These are phyloP conservation scores for Paracoccidioides brasiliensis DNA, from an alignment of 2,329 filamentous ascomycete species.

Conservation along the genomic window DNA sequence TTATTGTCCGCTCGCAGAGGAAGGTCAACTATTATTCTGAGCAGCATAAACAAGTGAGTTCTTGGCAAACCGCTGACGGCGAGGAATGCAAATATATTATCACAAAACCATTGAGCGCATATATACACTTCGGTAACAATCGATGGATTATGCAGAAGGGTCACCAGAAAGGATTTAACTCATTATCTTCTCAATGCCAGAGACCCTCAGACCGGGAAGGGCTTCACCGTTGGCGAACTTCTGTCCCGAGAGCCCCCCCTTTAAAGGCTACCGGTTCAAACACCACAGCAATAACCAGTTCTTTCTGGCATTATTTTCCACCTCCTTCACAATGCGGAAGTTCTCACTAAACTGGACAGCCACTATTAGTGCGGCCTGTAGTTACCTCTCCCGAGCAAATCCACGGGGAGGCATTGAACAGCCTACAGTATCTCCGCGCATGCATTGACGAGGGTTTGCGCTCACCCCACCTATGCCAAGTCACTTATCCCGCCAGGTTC, in stretches of 20 bases:
- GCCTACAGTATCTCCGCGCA: constrained; percentile 30
- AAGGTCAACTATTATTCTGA: constrained; percentile 8
- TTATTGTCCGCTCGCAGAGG: constrained; percentile 5
- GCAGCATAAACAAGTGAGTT: neutral
- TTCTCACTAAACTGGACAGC: constrained; percentile 18
- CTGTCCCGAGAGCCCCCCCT: constrained; percentile 37
- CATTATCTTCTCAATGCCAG: constrained; percentile 36
- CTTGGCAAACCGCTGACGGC: neutral
- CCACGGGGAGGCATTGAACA: constrained; percentile 20
- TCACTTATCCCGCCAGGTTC: constrained; percentile 20
- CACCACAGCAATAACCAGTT: constrained; percentile 28
- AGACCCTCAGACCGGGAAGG: constrained; percentile 33
- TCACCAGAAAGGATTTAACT: constrained; percentile 35
- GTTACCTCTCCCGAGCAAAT: constrained; percentile 25
- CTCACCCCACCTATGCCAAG: constrained; percentile 20
- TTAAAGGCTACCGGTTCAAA: constrained; percentile 38
- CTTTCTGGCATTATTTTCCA: constrained; percentile 30
- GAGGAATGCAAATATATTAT: neutral
- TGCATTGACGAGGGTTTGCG: constrained; percentile 29
- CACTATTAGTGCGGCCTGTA: constrained; percentile 25
- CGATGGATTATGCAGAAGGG: no score
- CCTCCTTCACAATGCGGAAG: constrained; percentile 21
- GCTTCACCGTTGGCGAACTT: constrained; percentile 34
- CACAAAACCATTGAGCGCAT: no score
- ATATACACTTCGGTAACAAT: no score